These are phyloP conservation scores for Saturnispora silvae DNA, from an alignment of 805 yeast genomes.

Conservation along the genomic window DNA sequence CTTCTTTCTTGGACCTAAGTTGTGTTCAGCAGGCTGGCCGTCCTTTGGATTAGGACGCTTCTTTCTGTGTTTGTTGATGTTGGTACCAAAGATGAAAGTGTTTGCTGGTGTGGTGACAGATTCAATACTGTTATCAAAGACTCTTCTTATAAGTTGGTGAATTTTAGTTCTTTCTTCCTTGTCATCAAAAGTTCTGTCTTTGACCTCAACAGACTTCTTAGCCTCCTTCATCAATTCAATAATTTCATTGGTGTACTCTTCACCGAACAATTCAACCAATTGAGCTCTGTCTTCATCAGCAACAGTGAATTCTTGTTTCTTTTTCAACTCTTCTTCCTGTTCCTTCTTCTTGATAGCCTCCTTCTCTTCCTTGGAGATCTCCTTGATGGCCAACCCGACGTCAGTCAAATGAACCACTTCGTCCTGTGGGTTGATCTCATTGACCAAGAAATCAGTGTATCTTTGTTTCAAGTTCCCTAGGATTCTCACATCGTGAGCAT, in stretches of 20 bases:
- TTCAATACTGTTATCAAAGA: constrained; percentile 67
- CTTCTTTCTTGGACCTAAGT: constrained; percentile 61
- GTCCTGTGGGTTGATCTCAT: constrained; percentile 66
- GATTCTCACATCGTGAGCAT: constrained; percentile 46
- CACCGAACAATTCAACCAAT: constrained; percentile 48
- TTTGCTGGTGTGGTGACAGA: constrained; percentile 65
- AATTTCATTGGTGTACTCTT: constrained; percentile 45
- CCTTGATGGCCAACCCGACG: constrained; percentile 50
- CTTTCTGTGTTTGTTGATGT: constrained; percentile 35
- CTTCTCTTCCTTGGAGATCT: constrained; percentile 29
- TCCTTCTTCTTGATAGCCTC: constrained; percentile 35
- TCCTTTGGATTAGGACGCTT: constrained; percentile 29
- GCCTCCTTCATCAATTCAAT: constrained; percentile 38
- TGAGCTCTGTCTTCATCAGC: constrained; percentile 35
- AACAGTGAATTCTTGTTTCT: constrained; percentile 27
- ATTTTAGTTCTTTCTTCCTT: constrained; percentile 67
- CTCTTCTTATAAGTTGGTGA: constrained; percentile 66
- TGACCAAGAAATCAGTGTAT: constrained; percentile 88
- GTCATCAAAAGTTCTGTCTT: constrained; percentile 41
- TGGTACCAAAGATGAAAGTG: constrained; percentile 51
- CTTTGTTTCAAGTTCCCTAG: constrained; percentile 75
- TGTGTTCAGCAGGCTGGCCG: constrained; percentile 42
- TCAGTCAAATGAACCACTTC: constrained; percentile 67
- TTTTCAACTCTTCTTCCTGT: constrained; percentile 21
- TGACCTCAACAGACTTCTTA: constrained; percentile 40